These are phyloP conservation scores for Tanozyma kutaoensis DNA, from an alignment of 805 yeast genomes.

Conservation along the genomic window DNA sequence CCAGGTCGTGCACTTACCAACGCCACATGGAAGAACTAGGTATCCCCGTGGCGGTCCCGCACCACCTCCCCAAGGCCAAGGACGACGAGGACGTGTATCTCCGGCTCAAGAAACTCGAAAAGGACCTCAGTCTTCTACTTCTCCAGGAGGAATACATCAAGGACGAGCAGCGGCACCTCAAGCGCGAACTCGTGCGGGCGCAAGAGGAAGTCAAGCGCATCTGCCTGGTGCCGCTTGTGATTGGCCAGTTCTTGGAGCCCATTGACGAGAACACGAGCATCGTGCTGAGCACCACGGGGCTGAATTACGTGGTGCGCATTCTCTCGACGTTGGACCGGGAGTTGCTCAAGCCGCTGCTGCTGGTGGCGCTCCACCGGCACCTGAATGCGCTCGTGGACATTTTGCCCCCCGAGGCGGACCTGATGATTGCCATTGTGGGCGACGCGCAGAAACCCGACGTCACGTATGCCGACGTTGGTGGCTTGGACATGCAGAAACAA, in stretches of 20 bases:
- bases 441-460: constrained; percentile 89
- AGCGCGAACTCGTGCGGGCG: constrained; percentile 88
- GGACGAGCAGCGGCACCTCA: constrained; percentile 94
- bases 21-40: constrained; percentile 23
- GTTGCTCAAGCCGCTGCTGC: constrained; percentile 82
- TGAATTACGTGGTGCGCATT: constrained; percentile 92
- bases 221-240: constrained; percentile 93
- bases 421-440: constrained; percentile 87
- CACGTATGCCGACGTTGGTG: constrained; percentile 96
- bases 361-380: constrained; percentile 96
- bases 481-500: constrained; percentile 97
- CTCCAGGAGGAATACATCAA: constrained; percentile 95
- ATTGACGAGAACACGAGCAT: constrained; percentile 95
- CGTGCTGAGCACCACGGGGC: constrained; percentile 94
- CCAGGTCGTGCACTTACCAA: not conserved
- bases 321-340: constrained; percentile 92
- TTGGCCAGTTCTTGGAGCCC: constrained; percentile 96
- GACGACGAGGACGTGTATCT: constrained; percentile 60
- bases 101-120: constrained; percentile 76
- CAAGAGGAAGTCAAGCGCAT: constrained; percentile 98
- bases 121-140: constrained; percentile 70
- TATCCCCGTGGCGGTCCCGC: constrained; percentile 7
- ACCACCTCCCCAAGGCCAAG: constrained; percentile 8
- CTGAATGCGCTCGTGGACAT: constrained; percentile 96
- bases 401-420: constrained; percentile 97